Evolutionary conservation across 768 basidiomycete species (phyloP), one percentile per base, ranked within the genome.

Genomic region (Sistotremastrum suecicum): DNA sequence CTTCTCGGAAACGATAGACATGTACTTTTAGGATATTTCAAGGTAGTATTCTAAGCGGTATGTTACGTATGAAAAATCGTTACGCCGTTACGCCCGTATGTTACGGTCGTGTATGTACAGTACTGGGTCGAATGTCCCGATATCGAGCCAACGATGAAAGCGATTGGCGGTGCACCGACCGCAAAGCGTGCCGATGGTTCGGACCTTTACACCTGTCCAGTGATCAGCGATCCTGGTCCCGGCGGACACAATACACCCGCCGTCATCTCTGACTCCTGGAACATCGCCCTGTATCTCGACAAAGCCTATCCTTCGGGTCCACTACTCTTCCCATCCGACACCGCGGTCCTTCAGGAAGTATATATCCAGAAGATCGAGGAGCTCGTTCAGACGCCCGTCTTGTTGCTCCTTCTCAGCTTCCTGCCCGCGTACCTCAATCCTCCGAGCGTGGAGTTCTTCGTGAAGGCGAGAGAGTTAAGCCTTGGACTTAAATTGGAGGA

Each of bases 121-220:
- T n/a, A n/a, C 38, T 73, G 70, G 68, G 54, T 76, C 45, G 74
- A 76, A 47, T 71, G 65, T 49, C 69, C 69, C 3, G 71, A 77
- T 44, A 70, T 79, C 43, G 65, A 58, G 43, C 30, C 44, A 0
- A 51, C 57, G 40, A 56, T 57, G 54, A 60, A 60, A 45, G 58
- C 65, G 45, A 47, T 67, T 20, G 66, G 67, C 1, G 64, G 67
- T 1, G 45, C 53, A 1, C 63, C 70, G 7, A 69, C 66, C 0
- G 39, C 37, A 7, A 55, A 42, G n/a, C 57, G 58, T 30, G 46
- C 54, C 2, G 62, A 68, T 40, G 66, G 65, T 1, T 42, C 42
- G 6, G 60, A 54, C 1, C 48, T 48, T 35, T 72, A 74, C 56
- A 74, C 70, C 8, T 57, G 73, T 0, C 76, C 77, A 0, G 61